phyloP scores from a whole-genome alignment of 2,329 filamentous ascomycete genomes.

The Trichoderma guizhouense region DNA sequence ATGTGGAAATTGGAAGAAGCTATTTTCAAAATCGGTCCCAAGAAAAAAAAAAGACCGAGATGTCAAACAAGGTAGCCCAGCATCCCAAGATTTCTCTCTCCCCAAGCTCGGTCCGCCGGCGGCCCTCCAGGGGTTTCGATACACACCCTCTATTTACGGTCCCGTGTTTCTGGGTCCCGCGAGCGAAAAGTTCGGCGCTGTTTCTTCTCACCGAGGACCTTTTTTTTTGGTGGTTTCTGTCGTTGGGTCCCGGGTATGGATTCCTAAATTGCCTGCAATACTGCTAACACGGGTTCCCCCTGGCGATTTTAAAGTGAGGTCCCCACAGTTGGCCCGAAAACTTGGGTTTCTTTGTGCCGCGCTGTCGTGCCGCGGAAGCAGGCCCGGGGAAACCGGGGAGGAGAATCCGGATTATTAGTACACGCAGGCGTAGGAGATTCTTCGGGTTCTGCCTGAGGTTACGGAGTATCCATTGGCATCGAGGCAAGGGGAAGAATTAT shows the following conservation, averaged over 20 bases:
- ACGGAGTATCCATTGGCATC: too few species aligned
- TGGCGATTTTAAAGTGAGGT: not conserved
- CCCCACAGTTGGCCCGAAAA: not conserved
- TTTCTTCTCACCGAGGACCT: not conserved
- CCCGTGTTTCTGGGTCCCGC: not conserved
- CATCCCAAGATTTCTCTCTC: not conserved
- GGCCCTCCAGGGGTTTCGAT: not conserved
- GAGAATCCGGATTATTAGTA: not conserved
- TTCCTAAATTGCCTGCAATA: not conserved
- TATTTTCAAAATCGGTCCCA: not conserved
- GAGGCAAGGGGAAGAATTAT: not conserved
- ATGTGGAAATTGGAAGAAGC: not conserved
- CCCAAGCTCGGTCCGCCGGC: not conserved
- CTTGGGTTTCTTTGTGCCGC: not conserved
- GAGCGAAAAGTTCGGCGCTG: not conserved
- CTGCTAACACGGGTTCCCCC: not conserved
- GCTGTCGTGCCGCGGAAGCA: not conserved
- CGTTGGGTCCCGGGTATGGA: not conserved
- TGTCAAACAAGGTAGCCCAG: not conserved
- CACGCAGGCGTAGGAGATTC: not conserved
- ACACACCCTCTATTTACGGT: not conserved
- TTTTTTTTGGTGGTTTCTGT: not conserved
- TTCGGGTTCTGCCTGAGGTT: not conserved
- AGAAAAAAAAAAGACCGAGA: not conserved
- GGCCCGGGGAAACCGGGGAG: not conserved